Evolutionary conservation across 2,329 filamentous ascomycete species (phyloP).

Genomic region (Myrmaecium sp.): DNA sequence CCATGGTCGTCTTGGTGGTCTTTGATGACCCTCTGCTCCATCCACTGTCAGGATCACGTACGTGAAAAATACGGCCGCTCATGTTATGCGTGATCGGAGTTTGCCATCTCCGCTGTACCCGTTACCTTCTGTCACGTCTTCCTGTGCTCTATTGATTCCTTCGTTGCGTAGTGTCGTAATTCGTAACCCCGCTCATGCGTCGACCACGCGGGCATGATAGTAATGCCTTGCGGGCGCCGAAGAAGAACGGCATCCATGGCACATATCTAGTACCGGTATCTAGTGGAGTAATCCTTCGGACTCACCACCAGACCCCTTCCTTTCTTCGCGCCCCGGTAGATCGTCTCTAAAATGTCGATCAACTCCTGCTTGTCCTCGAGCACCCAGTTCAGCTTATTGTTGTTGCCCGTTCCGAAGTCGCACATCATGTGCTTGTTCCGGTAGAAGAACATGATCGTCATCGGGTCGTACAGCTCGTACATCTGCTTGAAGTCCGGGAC

Average conservation of each 20-base stretch:
- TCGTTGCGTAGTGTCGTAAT: neutral
- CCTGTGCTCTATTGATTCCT: too few relatives aligned
- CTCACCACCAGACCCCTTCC: conserved; percentile 90
- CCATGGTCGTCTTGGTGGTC: too few relatives aligned
- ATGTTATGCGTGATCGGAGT: too few relatives aligned
- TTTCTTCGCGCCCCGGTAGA: conserved; percentile 97
- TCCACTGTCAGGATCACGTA: too few relatives aligned
- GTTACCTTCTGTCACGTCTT: too few relatives aligned
- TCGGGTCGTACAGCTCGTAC: conserved; percentile 60
- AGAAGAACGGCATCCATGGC: neutral
- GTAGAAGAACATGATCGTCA: conserved; percentile 96
- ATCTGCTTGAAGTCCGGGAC: conserved; percentile 14
- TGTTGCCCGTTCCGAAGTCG: conserved; percentile 95
- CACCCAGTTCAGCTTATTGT: conserved; percentile 96
- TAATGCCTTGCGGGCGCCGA: neutral
- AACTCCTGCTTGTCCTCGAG: conserved; percentile 96
- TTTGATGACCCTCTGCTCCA: too few relatives aligned
- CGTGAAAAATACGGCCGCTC: too few relatives aligned
- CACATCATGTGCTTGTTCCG: conserved; percentile 99
- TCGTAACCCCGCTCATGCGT: neutral
- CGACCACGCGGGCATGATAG: neutral
- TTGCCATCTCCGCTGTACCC: too few relatives aligned
- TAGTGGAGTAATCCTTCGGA: conserved; percentile 65
- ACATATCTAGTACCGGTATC: conserved; percentile 44
- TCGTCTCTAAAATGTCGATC: conserved; percentile 95